A percentile compares a stretch with the other conserved stretches of the same genome.
Conservation (phyloP, 441 rosid genomes). For the Monsonia emarginata region DNA sequence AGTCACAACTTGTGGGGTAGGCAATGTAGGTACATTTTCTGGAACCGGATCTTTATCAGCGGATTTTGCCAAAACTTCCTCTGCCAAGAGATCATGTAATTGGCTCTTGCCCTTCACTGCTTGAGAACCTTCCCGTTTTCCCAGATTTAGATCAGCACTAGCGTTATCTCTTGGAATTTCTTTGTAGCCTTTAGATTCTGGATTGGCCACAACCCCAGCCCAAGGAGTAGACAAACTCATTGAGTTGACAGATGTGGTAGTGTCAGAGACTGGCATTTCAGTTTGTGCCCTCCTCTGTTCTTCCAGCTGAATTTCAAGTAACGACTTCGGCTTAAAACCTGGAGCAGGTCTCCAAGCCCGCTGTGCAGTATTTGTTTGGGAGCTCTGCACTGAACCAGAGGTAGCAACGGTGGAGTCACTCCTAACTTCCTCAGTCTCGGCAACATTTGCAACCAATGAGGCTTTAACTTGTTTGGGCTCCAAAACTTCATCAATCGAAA, state of each 20-base stretch:
- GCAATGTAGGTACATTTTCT: slow-evolving; percentile 25
- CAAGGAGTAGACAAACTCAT: slow-evolving; percentile 47
- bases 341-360: slow-evolving; percentile 98
- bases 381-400: slow-evolving; percentile 25
- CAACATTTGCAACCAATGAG: slow-evolving; percentile 26
- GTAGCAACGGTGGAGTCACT: slow-evolving; percentile 24
- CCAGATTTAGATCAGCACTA: slow-evolving; percentile 27
- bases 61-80: slow-evolving; percentile 52
- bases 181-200: slow-evolving; percentile 39
- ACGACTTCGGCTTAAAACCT: slow-evolving; percentile 85
- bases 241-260: slow-evolving; percentile 31
- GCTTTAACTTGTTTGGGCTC: slow-evolving; percentile 29
- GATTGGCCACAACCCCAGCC: slow-evolving; percentile 58
- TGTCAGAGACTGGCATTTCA: slow-evolving; percentile 52
- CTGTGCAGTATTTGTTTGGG: slow-evolving; percentile 34
- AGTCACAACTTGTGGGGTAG: slow-evolving; percentile 23
- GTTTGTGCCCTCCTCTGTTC: slow-evolving; percentile 68
- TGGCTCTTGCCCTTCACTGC: slow-evolving; percentile 48
- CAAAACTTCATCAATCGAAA: slow-evolving; percentile 21
- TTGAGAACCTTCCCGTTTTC: slow-evolving; percentile 38
- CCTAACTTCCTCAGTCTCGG: slow-evolving; percentile 26
- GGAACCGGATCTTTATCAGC: slow-evolving; percentile 36
- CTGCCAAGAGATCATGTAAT: slow-evolving; percentile 57
- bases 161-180: slow-evolving; percentile 38
- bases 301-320: slow-evolving; percentile 92